phyloP scores from a whole-genome alignment of 148 eudicot species.

The Chenopodium berlandieri region DNA sequence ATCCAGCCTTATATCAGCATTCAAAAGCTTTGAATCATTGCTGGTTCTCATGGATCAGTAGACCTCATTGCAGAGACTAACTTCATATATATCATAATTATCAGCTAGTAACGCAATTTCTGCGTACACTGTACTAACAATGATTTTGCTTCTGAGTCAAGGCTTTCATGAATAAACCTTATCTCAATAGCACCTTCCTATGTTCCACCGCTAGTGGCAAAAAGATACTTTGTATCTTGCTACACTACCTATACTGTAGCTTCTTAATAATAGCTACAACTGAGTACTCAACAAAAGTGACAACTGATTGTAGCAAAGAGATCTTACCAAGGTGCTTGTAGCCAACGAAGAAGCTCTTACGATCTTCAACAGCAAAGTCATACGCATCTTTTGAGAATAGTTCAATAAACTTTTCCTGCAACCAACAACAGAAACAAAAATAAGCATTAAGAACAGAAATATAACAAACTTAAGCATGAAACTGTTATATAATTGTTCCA shows the following conservation, averaged over 20 bases:
- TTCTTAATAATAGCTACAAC: not conserved
- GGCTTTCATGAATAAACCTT: not conserved
- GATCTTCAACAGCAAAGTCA: constrained; percentile 52
- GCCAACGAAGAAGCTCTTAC: constrained; percentile 44
- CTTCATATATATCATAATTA: not conserved
- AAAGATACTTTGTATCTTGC: not conserved
- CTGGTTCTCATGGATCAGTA: constrained; percentile 4
- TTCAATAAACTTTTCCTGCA: constrained; percentile 75
- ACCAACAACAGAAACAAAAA: constrained; percentile 16
- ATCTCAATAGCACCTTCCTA: not conserved
- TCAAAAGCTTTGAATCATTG: not conserved
- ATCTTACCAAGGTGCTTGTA: constrained; percentile 66
- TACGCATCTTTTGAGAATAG: constrained; percentile 56
- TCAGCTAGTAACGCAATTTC: too few relatives aligned
- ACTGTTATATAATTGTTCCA: too few relatives aligned
- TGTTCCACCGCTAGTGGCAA: not conserved
- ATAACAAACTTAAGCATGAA: not conserved
- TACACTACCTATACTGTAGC: not conserved
- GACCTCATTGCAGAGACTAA: not conserved
- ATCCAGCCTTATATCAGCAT: not conserved
- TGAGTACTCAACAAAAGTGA: not conserved
- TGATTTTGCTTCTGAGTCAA: not conserved
- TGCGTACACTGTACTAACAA: not conserved
- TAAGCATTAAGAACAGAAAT: not conserved
- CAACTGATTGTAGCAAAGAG: constrained; percentile 16